phyloP scores from a whole-genome alignment of 352 stramenopile species.

The Phytophthora nicotianae region DNA sequence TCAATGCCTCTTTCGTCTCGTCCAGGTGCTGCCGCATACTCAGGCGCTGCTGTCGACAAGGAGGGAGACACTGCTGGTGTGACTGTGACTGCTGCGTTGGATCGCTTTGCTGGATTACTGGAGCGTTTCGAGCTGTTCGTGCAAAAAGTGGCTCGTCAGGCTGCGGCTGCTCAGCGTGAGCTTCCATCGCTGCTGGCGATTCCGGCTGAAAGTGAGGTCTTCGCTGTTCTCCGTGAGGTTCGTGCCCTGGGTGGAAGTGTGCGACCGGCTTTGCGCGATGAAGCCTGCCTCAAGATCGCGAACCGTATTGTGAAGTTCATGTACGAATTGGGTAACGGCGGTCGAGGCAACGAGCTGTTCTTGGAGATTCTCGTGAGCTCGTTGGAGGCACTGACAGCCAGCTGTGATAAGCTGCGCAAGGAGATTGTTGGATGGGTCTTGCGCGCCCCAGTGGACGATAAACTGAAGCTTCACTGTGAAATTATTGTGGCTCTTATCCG shows the following conservation, averaged over 20 bases:
- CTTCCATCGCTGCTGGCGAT: constrained; percentile 75
- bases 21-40: constrained; percentile 37
- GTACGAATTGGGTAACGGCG: constrained; percentile 91
- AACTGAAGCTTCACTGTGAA: constrained; percentile 96
- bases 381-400: constrained; percentile 93
- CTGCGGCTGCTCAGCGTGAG: constrained; percentile 70
- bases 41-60: constrained; percentile 49
- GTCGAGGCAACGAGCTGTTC: constrained; percentile 91
- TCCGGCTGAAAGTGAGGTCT: constrained; percentile 83
- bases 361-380: constrained; percentile 95
- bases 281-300: constrained; percentile 95
- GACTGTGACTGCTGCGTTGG: constrained; percentile 69
- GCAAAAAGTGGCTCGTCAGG: constrained; percentile 84
- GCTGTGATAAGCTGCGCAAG: constrained; percentile 93
- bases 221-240: constrained; percentile 81
- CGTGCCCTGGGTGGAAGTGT: constrained; percentile 74
- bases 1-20: constrained; percentile 83
- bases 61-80: constrained; percentile 55
- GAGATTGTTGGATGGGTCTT: constrained; percentile 95
- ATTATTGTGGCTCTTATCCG: constrained; percentile 95
- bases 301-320: constrained; percentile 98
- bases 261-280: constrained; percentile 81
- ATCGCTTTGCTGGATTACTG: constrained; percentile 84
- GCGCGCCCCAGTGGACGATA: constrained; percentile 93
- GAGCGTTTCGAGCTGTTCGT: constrained; percentile 91